Conservation (phyloP, 2,329 filamentous ascomycete genomes). For the Trichothecium sympodiale region DNA sequence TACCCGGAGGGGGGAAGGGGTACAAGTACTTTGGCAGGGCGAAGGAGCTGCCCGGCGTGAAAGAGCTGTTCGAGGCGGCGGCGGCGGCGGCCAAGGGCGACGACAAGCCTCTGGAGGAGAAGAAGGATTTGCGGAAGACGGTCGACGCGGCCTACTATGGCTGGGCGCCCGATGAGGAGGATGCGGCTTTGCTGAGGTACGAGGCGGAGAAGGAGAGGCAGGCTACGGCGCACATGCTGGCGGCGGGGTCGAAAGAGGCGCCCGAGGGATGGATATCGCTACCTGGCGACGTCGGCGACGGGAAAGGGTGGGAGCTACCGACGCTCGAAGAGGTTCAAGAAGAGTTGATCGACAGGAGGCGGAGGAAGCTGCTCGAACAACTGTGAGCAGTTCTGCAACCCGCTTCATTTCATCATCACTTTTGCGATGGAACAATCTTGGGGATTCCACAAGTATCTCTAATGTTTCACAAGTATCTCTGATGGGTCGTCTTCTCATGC, state of each 20-base stretch:
- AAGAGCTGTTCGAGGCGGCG: slow-evolving; percentile 86
- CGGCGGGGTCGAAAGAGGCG: slow-evolving; percentile 40
- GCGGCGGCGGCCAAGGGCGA: slow-evolving; percentile 50
- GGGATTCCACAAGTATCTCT: too few relatives aligned
- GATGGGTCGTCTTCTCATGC: too few relatives aligned
- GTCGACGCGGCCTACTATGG: slow-evolving; percentile 96
- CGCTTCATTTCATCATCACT: too few relatives aligned
- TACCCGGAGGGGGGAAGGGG: slow-evolving; percentile 68
- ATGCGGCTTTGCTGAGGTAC: slow-evolving; percentile 67
- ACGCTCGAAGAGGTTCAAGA: slow-evolving; percentile 88
- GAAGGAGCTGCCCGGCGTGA: slow-evolving; percentile 82
- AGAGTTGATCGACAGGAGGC: slow-evolving; percentile 78
- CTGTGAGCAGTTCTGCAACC: slow-evolving; percentile 25
- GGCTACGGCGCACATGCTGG: slow-evolving; percentile 58
- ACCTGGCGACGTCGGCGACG: slow-evolving; percentile 79
- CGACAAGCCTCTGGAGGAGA: slow-evolving; percentile 53
- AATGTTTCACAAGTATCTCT: too few relatives aligned
- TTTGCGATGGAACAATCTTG: too few relatives aligned
- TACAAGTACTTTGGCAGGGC: slow-evolving; percentile 93
- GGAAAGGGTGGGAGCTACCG: slow-evolving; percentile 70
- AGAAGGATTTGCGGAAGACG: slow-evolving; percentile 58
- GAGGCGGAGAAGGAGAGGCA: slow-evolving; percentile 77
- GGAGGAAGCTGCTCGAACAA: slow-evolving; percentile 76
- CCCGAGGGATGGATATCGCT: slow-evolving; percentile 72
- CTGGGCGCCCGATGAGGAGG: slow-evolving; percentile 86